Conservation (phyloP, 352 stramenopile genomes). For the Phytophthora multivora region DNA sequence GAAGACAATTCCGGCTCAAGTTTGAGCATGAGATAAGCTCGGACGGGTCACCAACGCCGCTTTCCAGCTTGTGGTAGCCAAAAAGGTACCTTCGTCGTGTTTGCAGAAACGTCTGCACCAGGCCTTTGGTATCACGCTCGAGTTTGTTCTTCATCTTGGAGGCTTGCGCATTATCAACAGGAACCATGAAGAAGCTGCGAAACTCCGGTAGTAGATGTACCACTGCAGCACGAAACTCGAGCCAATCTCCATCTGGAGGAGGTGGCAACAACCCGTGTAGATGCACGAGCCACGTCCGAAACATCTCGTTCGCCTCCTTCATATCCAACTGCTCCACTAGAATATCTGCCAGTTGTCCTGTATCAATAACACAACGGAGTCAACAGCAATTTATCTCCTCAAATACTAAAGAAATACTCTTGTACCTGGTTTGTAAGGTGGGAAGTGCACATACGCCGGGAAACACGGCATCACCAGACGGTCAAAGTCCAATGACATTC, state of each 20-base stretch:
- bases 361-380: slow-evolving; percentile 1
- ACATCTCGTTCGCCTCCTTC: slow-evolving; percentile 39
- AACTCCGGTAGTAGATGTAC: slow-evolving; percentile 66
- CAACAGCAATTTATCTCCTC: not conserved
- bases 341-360: slow-evolving; percentile 67
- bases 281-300: slow-evolving; percentile 62
- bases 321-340: slow-evolving; percentile 59
- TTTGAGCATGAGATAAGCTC: slow-evolving; percentile 65
- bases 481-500: slow-evolving; percentile 74
- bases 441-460: slow-evolving; percentile 60
- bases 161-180: slow-evolving; percentile 12
- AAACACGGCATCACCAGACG: slow-evolving; percentile 54
- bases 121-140: slow-evolving; percentile 39
- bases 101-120: slow-evolving; percentile 49
- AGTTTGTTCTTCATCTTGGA: slow-evolving; percentile 37
- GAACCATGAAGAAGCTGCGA: slow-evolving; percentile 20
- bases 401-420: not conserved
- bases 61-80: slow-evolving; percentile 58
- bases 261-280: slow-evolving; percentile 49
- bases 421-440: slow-evolving; percentile 59
- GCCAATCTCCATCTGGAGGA: slow-evolving; percentile 61
- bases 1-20: slow-evolving; percentile 66
- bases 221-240: slow-evolving; percentile 61
- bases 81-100: slow-evolving; percentile 65
- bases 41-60: slow-evolving; percentile 23